A percentile compares a stretch with the other conserved stretches of the same genome.
Evolutionary conservation across 2,329 filamentous ascomycete genomes (phyloP).

Genomic region (Monilinia fructigena): DNA sequence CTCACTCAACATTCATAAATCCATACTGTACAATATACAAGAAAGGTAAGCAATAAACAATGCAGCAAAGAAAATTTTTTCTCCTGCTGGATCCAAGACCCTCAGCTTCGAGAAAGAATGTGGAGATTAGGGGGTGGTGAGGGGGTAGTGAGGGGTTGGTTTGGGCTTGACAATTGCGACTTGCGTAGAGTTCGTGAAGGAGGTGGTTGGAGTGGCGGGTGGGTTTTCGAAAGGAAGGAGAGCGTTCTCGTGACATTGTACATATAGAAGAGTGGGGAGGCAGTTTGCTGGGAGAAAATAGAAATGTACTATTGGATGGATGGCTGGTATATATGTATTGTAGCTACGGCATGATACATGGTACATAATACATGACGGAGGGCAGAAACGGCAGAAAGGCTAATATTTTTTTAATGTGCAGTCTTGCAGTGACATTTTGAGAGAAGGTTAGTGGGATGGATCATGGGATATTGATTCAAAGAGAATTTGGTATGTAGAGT

Average conservation of each 20-base stretch:
- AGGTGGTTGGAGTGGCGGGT: not conserved
- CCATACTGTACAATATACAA: not conserved
- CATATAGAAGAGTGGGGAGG: not conserved
- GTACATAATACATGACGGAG: not conserved
- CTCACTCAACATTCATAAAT: too few species aligned
- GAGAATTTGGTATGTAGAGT: not conserved
- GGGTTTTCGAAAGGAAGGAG: not conserved
- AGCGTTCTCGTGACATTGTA: conserved; percentile 2
- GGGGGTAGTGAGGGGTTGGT: not conserved
- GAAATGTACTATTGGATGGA: not conserved
- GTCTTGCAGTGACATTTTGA: too few species aligned
- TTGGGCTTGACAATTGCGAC: not conserved
- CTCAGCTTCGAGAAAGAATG: conserved; percentile 8
- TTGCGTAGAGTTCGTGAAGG: not conserved
- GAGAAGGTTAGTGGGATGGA: conserved; percentile 11
- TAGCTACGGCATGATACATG: not conserved
- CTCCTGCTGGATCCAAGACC: not conserved
- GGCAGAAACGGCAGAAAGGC: not conserved
- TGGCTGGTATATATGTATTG: not conserved
- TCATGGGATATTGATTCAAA: not conserved
- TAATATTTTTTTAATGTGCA: too few species aligned
- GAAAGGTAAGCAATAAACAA: not conserved
- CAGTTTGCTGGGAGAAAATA: not conserved
- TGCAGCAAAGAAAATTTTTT: conserved; percentile 11
- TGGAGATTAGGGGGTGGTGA: conserved; percentile 6